Conservation (phyloP, 1,284 basidiomycete species). For the Puccinia horiana region DNA sequence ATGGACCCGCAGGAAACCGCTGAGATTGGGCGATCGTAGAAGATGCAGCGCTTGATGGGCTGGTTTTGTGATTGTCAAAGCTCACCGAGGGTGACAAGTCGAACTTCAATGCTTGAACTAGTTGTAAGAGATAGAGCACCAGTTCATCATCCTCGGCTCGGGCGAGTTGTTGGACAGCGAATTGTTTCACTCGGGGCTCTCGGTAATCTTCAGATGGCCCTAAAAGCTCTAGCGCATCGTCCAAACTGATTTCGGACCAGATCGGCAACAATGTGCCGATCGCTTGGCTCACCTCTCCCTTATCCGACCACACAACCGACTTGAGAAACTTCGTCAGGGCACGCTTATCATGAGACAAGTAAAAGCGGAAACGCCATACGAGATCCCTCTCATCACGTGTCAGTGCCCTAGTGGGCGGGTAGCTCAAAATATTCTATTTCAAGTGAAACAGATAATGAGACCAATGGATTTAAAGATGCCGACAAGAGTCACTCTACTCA, state of each 20-base stretch:
- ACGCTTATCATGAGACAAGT: constrained; percentile 79
- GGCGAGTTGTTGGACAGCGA: constrained; percentile 86
- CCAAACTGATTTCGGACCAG: constrained; percentile 95
- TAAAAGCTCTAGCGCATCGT: constrained; percentile 91
- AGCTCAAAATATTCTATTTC: constrained; percentile 78
- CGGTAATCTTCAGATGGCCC: constrained; percentile 76
- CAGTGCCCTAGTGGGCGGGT: constrained; percentile 82
- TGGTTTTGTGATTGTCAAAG: constrained; percentile 49
- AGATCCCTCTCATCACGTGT: constrained; percentile 91
- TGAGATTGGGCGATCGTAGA: constrained; percentile 50
- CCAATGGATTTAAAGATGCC: neutral
- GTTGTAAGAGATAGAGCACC: constrained; percentile 85
- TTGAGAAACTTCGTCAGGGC: constrained; percentile 93
- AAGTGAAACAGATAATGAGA: neutral
- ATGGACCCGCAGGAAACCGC: constrained; percentile 19
- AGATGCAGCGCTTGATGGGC: constrained; percentile 59
- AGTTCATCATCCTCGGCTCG: constrained; percentile 97
- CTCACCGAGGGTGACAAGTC: constrained; percentile 61
- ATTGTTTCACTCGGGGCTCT: constrained; percentile 86
- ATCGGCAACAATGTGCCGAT: constrained; percentile 92
- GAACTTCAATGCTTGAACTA: constrained; percentile 96
- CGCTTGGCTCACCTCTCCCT: constrained; percentile 93
- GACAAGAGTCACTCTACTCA: constrained; percentile 57
- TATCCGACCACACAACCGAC: constrained; percentile 95
- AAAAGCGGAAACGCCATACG: constrained; percentile 98